Base-by-base conservation (phyloP, 768 basidiomycete species). In the Amanita molliuscula region DNA sequence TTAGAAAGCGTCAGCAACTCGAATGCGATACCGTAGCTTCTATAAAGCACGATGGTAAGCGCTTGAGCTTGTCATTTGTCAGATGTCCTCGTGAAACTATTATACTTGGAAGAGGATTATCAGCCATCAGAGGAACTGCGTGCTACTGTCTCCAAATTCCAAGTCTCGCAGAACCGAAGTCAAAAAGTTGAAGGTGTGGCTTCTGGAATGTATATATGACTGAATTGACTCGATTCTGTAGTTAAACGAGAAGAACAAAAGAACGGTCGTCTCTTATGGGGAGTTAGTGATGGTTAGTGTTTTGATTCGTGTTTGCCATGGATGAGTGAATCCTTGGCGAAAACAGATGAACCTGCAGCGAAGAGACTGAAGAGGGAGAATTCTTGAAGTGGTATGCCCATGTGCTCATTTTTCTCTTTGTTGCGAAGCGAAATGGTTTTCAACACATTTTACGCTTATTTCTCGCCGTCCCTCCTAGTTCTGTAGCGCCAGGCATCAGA, bases 71-170 rank as follows among this genome's bases (percentile, higher is more conserved):
- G 15, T 2, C 7, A 8, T 8, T 28, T 28, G 28, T 18, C 28
- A 16, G 3, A 21, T 18, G 7, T 41, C 2, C 28, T 16, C 13
- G 26, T 3, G 15, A 44, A 8, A 25, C 25, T 23, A 21, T 7
- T 6, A 34, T 33, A n/a, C 25, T 37, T 18, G n/a, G n/a, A 33
- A 48, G 47, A 48, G 23, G 47, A 40, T 25, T 48, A 48, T 18
- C 25, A 40, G 11, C 47, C 47, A 7, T 48, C 47, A 20, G 25
- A 38, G 15, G 35, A 48, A 15, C 9, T 48, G 28, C 36, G 16
- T 21, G 16, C 37, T 48, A 36, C 35, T 9, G 26, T 48, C 25
- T 16, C 47, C 6, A 28, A 21, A 29, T 29, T 37, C 23, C 1
- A 13, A 33, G 31, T 16, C 33, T 34, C 33, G 28, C 29, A 5